These are phyloP conservation scores for Paramecium sonneborni DNA, from an alignment of 73 alveolate species.

Conservation along the genomic window DNA sequence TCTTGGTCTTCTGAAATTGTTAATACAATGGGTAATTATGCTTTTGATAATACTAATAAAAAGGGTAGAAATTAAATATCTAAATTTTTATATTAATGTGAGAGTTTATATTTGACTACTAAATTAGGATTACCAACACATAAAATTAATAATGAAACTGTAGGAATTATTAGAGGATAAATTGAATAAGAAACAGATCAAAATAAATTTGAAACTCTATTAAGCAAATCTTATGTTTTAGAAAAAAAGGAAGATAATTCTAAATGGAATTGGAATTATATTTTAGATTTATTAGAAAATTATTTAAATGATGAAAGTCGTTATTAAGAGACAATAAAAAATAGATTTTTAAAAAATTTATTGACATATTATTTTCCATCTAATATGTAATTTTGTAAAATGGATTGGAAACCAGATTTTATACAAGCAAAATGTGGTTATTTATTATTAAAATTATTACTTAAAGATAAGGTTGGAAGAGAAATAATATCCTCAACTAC, in stretches of 20 bases:
- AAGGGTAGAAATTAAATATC: constrained; percentile 37
- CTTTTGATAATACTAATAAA: constrained; percentile 49
- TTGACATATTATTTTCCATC: constrained; percentile 11
- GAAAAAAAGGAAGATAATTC: constrained; percentile 25
- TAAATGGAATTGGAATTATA: constrained; percentile 62
- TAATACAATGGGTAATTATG: constrained; percentile 65
- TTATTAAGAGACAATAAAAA: background rate
- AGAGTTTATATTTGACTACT: constrained; percentile 55
- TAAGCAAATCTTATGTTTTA: constrained; percentile 34
- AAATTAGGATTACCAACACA: constrained; percentile 62
- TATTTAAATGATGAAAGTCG: background rate
- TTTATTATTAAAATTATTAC: constrained; percentile 16
- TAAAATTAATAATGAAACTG: constrained; percentile 62
- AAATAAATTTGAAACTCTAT: constrained; percentile 31
- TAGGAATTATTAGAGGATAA: constrained; percentile 58
- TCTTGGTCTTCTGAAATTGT: constrained; percentile 66
- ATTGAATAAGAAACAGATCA: constrained; percentile 64
- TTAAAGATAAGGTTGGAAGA: constrained; percentile 21
- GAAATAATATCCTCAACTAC: background rate
- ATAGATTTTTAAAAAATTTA: constrained; percentile 4
- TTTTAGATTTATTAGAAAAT: constrained; percentile 46
- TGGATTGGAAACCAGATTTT: constrained; percentile 55
- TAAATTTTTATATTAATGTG: constrained; percentile 62
- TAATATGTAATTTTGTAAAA: constrained; percentile 20
- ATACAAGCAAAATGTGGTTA: constrained; percentile 42